phyloP scores from a whole-genome alignment of 768 basidiomycete genomes.

The Nidularia sp. region DNA sequence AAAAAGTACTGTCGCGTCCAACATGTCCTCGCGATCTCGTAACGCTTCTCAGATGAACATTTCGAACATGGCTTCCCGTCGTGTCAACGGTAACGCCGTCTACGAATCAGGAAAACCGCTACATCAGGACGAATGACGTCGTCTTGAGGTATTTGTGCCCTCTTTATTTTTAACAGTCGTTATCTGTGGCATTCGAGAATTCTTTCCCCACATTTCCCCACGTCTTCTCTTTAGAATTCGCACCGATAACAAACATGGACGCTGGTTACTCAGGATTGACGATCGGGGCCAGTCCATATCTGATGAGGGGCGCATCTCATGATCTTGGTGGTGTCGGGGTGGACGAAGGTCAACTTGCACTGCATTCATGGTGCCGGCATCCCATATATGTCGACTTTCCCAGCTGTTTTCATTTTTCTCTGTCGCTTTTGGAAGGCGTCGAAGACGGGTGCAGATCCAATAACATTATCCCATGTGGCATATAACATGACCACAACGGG shows the following conservation, averaged over 20 bases:
- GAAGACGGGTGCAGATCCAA: neutral
- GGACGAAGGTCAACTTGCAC: neutral
- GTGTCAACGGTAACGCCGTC: constrained; percentile 19
- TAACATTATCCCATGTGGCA: neutral
- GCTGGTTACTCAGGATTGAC: neutral
- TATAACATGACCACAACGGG: neutral
- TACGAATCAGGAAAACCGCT: constrained; percentile 10
- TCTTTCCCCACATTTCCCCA: neutral
- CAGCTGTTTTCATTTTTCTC: neutral
- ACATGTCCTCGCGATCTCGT: constrained; percentile 55
- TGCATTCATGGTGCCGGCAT: neutral
- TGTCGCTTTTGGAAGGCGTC: neutral
- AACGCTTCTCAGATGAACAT: constrained; percentile 67
- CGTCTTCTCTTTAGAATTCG: neutral
- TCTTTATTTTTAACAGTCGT: neutral
- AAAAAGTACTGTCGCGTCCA: constrained; percentile 20
- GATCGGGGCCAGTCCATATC: neutral
- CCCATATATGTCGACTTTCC: neutral
- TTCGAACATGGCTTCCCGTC: constrained; percentile 46
- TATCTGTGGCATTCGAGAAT: neutral
- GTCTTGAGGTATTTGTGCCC: neutral
- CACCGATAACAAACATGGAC: neutral
- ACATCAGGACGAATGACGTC: constrained; percentile 4
- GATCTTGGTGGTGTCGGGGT: neutral
- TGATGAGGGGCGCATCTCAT: neutral